Conservation (phyloP, 2,329 filamentous ascomycete species). For the Talaromyces sp. region DNA sequence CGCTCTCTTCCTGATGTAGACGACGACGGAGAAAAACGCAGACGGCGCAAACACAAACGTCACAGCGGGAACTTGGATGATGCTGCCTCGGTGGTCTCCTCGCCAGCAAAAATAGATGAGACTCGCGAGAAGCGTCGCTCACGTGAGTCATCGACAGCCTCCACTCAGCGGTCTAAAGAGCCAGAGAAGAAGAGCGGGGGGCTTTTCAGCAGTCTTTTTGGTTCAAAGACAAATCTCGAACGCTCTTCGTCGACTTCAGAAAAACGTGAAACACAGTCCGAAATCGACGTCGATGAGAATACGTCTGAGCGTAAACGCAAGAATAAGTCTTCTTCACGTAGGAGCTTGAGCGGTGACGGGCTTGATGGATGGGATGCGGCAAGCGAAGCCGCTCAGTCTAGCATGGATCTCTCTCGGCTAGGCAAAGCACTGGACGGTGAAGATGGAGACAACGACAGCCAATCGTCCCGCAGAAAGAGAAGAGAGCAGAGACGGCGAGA, state of each 20-base stretch:
- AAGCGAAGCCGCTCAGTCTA: constrained; percentile 49
- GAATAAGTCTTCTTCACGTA: constrained; percentile 44
- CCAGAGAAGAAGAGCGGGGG: constrained; percentile 34
- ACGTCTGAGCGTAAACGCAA: constrained; percentile 45
- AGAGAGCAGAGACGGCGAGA: constrained; percentile 39
- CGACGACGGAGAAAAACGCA: constrained; percentile 26
- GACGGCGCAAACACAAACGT: constrained; percentile 28
- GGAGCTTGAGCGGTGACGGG: constrained; percentile 40
- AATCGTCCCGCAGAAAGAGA: constrained; percentile 34
- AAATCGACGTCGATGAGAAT: constrained; percentile 36
- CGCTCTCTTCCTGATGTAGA: constrained; percentile 27
- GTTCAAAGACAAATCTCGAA: constrained; percentile 27
- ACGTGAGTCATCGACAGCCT: constrained; percentile 26
- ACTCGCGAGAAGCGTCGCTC: constrained; percentile 32
- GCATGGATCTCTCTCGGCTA: constrained; percentile 49
- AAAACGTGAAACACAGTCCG: constrained; percentile 38
- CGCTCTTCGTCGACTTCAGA: constrained; percentile 34
- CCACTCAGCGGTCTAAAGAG: constrained; percentile 29
- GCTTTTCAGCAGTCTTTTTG: constrained; percentile 41
- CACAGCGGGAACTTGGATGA: constrained; percentile 37
- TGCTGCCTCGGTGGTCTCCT: constrained; percentile 35
- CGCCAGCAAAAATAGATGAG: constrained; percentile 34
- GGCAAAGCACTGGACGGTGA: constrained; percentile 46
- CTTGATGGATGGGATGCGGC: constrained; percentile 21
- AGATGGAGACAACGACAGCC: constrained; percentile 39